Evolutionary conservation across 495 filamentous ascomycete genomes (phyloP).

Genomic region (Neurospora sp.): DNA sequence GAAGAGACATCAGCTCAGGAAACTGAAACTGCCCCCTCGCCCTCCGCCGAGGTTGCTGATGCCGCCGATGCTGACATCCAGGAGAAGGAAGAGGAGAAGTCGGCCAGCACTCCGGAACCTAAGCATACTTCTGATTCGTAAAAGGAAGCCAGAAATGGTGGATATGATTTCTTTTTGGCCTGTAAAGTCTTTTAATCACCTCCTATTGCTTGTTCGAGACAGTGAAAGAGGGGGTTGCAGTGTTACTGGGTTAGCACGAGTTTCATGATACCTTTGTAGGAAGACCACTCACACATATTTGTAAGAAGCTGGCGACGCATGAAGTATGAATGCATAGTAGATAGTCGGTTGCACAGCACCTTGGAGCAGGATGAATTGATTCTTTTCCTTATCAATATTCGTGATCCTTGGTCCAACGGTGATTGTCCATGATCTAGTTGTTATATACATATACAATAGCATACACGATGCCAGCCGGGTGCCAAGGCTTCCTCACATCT

Average conservation of each 20-base stretch:
- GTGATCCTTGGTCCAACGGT: neutral
- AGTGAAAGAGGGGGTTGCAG: slow-evolving; percentile 1
- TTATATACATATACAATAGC: neutral
- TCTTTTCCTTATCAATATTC: neutral
- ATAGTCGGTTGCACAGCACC: neutral
- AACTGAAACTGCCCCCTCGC: neutral
- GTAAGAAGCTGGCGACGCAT: slow-evolving; percentile 3
- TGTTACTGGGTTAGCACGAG: slow-evolving; percentile 8
- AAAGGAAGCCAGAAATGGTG: neutral
- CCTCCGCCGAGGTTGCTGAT: neutral
- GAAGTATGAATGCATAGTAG: slow-evolving; percentile 1
- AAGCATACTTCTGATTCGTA: slow-evolving; percentile 4
- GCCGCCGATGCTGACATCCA: neutral
- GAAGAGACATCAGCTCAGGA: neutral
- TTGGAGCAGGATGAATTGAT: slow-evolving; percentile 8
- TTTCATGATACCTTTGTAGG: slow-evolving; percentile 17
- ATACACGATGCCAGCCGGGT: neutral
- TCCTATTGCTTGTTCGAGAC: neutral
- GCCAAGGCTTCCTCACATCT: neutral
- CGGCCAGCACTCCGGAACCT: neutral
- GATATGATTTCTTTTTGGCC: neutral
- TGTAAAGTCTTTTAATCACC: neutral
- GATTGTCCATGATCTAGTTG: neutral
- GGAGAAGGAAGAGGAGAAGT: neutral
- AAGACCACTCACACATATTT: neutral